Base-by-base conservation (phyloP, 1,284 basidiomycete genomes). In the Rhodofomes roseus region DNA sequence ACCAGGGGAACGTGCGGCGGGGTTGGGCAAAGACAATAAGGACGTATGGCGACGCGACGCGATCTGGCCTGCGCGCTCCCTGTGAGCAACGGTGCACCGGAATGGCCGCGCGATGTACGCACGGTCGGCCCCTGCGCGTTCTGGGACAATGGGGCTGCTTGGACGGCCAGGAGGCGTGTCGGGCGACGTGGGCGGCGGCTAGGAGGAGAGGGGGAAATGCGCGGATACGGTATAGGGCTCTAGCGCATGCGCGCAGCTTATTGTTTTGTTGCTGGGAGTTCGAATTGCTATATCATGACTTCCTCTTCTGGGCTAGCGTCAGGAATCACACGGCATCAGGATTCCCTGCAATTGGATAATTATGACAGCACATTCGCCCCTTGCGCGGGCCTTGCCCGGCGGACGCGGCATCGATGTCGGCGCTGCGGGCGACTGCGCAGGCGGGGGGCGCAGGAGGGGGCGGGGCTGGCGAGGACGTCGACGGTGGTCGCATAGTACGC, bases 191-290 rank as follows among this genome's bases (percentile, higher is more conserved):
- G 41, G 27, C 54, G 43, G 25, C 12, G 54, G n/a, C 27, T 18
- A 9, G 27, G 41, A 36, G 27, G 54, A n/a, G 29, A 36, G 16
- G 41, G 29, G 36, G 25, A 39, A 29, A 23, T 12, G 20, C n/a
- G 31, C 52, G 31, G 53, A 54, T 20, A 27, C 5, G 53, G 36
- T 54, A 41, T 14, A 46, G 29, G 34, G 31, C 40, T 31, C 16
- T 18, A 34, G 41, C 41, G 41, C 54, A 56, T 56, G 39, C 16
- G 40, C 18, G 41, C 20, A 4, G 53, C 53, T 46, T 56, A 56
- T 56, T 56, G 54, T 46, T n/a, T 36, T 56, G 54, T 34, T 31
- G 53, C 27, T 34, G 54, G 43, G 29, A 43, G 54, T 44, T 56
- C 27, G 27, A 43, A 8, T 43, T 22, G 22, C 18, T 43, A 31